Conservation (phyloP, 2,329 filamentous ascomycete species). For the Cladosporium oxysporum region DNA sequence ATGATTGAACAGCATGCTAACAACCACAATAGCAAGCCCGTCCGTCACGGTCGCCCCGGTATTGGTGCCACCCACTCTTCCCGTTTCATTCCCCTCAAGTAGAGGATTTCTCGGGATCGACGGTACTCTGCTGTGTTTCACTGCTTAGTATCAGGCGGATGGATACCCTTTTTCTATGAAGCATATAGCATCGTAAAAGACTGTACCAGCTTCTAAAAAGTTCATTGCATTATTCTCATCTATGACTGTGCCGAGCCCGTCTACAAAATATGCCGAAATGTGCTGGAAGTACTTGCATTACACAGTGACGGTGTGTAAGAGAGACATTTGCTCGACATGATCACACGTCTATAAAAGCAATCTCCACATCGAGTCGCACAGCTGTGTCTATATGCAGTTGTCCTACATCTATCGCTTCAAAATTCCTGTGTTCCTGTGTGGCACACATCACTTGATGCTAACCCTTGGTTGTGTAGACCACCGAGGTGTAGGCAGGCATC, state of each 20-base stretch:
- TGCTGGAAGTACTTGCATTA: background rate
- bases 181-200: conserved; percentile 20
- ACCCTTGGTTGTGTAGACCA: background rate
- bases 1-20: conserved; percentile 48
- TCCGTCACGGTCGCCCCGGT: conserved; percentile 99
- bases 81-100: conserved; percentile 99
- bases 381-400: background rate
- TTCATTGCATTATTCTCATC: background rate
- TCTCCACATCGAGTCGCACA: background rate
- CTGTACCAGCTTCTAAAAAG: conserved; percentile 19
- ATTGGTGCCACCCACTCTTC: conserved; percentile 99
- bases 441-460: background rate
- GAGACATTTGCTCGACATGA: no score
- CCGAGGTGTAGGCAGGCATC: background rate
- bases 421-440: no score
- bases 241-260: background rate
- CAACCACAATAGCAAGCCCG: conserved; percentile 75
- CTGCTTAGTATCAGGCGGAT: conserved; percentile 6
- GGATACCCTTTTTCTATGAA: conserved; percentile 18
- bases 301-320: background rate
- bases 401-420: background rate
- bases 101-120: conserved; percentile 41
- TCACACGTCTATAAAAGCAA: background rate
- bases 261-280: background rate
- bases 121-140: conserved; percentile 9